Evolutionary conservation across 331 rosid genomes (phyloP), one percentile per base, ranked within the genome.

Genomic region (Pyracantha coccinea): DNA sequence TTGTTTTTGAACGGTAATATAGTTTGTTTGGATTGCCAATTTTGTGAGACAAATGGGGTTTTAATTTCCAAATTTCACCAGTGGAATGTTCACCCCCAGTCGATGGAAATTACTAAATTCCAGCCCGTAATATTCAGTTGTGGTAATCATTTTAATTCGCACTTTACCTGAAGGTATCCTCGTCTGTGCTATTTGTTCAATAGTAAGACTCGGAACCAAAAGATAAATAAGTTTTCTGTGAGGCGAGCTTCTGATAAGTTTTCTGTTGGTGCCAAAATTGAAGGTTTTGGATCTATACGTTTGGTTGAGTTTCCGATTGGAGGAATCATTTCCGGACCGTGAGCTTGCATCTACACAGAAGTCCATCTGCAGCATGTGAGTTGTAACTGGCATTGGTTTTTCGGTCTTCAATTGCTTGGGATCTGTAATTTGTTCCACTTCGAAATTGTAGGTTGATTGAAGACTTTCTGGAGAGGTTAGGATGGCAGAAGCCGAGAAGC

Each of bases 241-340:
- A 41, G 61, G 69, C 25, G 24, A 58, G 65, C 75, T 78, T 79
- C 23, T 50, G 44, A 60, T 71, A 23, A 61, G 5, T 15, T 45
- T 68, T 70, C 72, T 72, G 5, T 68, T 74, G 83, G 73, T 83
- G 75, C 67, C 65, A 77, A 75, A 84, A 79, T 66, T 85, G 81
- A 82, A 92, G 99, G 97, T 94, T 31, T 81, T 95, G 91, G 99
- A 95, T 77, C 92, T 95, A 68, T 95, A 95, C 53, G 89, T 92
- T 69, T 95, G 97, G 99, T 84, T 95, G 93, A 95, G 99, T 85
- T 92, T 79, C 71, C 94, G 92, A 33, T 74, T 88, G 83, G 97
- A 92, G 68, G 95, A 90, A 15, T 87, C 97, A 47, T 95, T 95
- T 81, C 99, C 96, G 4, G 99, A 95, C 85, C 96, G 78, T 0